Evolutionary conservation across 2,329 filamentous ascomycete species (phyloP), one percentile per base, ranked within the genome.

Genomic region (Aspergillus fischeri): DNA sequence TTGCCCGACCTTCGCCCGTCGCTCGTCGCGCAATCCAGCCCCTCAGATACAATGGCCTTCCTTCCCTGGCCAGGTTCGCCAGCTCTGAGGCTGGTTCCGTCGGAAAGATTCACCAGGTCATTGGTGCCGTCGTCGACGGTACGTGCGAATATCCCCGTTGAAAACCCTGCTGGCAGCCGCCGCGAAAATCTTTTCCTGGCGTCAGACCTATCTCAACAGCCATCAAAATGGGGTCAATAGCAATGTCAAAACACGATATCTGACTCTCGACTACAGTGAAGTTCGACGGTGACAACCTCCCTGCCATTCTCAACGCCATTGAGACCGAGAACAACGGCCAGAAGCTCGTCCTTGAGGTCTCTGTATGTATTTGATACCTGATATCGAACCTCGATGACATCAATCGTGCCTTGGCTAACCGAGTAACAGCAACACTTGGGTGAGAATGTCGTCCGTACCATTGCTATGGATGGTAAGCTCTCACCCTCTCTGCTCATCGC

Each of bases 51-150:
- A 81, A 79, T 76, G 79, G 81, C 74, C 75, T 81, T 59, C 84
- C 84, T 65, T 82, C 83, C 65, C 74, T 87, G 63, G 80, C 85
- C 69, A 80, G 86, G 69, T 85, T 83, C 74, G 86, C 86, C 70
- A 84, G 80, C 73, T 82, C 83, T 66, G 81, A 84, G 66, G 72
- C 81, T 57, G 70, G 73, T 56, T 77, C 78, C 67, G 76, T 82
- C 76, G 87, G 87, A 75, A 87, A 84, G 79, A 82, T 86, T 75
- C 81, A 85, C 77, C 81, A 92, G 83, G 92, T 97, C 80, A 97
- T 97, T 82, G 92, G 94, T 90, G 93, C 94, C 83, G 92, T 97
- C 78, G 94, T 97, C 73, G 94, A 97, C 83, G 92, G 91, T 96
- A 84, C 83, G 90, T 76, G 52, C 57, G 59, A 54, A 50, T 58